Base-by-base conservation (phyloP, 2,329 filamentous ascomycete species). In the Cladosporium oxysporum region DNA sequence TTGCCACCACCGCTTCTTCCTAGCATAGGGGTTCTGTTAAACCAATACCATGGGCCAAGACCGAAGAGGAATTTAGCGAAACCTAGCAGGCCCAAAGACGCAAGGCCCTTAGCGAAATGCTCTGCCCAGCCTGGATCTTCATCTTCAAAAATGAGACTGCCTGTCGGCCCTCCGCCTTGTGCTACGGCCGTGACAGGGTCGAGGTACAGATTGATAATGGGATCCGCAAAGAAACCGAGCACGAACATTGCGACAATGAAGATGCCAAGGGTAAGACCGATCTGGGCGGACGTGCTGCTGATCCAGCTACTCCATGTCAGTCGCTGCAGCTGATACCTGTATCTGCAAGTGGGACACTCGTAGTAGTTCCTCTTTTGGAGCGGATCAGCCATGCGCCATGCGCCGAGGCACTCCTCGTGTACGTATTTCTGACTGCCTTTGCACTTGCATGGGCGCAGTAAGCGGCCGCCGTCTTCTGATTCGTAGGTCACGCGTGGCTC, bases 381-480 rank as follows among this genome's bases (percentile, higher is more conserved):
- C 0, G 91, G 90, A 74, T 92, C 88, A 52, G 91, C 85, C 69
- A 89, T 85, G 71, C 95, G 87, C 92, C 93, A 98, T 12, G 87
- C 84, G 73, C 91, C 87, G 58, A 99, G 83, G 75, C 95, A 99
- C 33, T 88, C 90, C 78, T 97, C 92, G 77, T 99, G 95, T 28
- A 98, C 93, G 79, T 96, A 97, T 80, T 91, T 91, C 72, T 94
- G 91, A 47, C 91, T 92, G 62, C 95, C 95, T 80, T 92, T 96
- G 84, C 95, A 99, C 79, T 90, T 88, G 83, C 95, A 99, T 41
- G 95, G 95, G 63, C 91, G 90, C 72, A 98, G 86, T 31, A 99
- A 83, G 60, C 92, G 89, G 47, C 92, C 92, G 33, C 90, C 85
- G 69, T 89, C 91, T 29, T 67, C 67, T 28, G 91, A 93, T 61